phyloP scores from a whole-genome alignment of 176 grass and related monocot species.

The Raddia distichophylla region DNA sequence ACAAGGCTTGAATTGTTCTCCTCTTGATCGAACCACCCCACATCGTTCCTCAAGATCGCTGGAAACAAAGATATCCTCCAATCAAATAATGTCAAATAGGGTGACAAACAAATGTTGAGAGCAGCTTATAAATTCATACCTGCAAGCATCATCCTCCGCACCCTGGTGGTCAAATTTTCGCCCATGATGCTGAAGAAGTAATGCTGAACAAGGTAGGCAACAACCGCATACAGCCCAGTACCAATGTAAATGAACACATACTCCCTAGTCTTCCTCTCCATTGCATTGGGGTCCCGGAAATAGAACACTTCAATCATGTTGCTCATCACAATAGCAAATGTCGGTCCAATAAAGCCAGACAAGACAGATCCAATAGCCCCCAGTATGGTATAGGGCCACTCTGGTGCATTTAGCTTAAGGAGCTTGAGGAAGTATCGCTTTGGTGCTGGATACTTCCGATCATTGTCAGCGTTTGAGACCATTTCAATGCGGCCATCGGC shows the following conservation, averaged over 20 bases:
- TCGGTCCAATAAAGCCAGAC: constrained; percentile 77
- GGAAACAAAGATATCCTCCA: background rate
- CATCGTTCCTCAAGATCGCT: constrained; percentile 80
- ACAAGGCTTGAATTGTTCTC: constrained; percentile 83
- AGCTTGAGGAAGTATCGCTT: constrained; percentile 75
- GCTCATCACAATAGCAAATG: constrained; percentile 83
- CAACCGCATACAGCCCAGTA: constrained; percentile 67
- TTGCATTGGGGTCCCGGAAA: constrained; percentile 60
- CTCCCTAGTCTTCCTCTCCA: constrained; percentile 84
- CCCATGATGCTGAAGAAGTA: constrained; percentile 96
- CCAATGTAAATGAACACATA: constrained; percentile 85
- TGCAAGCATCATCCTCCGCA: constrained; percentile 79
- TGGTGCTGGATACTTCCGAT: constrained; percentile 65
- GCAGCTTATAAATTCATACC: constrained; percentile 30
- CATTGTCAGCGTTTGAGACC: constrained; percentile 77
- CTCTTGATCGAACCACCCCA: constrained; percentile 82
- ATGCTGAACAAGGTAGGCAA: constrained; percentile 73
- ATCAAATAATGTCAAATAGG: background rate
- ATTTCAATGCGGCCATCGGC: constrained; percentile 81
- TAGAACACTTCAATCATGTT: constrained; percentile 92
- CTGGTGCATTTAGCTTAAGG: constrained; percentile 73
- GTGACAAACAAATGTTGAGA: background rate
- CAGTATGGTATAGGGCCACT: constrained; percentile 76
- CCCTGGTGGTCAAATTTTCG: constrained; percentile 79
- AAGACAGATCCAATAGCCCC: constrained; percentile 70